Conservation (phyloP, 2,329 filamentous ascomycete genomes). For the Sarocladium oryzae region DNA sequence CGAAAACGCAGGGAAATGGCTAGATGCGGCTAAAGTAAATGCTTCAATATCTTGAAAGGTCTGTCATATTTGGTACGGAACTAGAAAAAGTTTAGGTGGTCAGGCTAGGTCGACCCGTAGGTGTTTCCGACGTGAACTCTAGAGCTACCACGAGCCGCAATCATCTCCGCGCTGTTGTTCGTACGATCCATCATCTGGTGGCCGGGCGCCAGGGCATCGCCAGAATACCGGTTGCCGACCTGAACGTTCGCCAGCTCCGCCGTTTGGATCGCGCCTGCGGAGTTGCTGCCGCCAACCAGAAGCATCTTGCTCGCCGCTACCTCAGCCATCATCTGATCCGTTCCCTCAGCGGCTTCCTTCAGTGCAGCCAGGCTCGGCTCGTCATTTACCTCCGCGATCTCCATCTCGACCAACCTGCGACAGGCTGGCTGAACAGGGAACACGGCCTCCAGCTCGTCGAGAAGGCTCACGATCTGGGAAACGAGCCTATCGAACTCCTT, state of each 20-base stretch:
- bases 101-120: not conserved
- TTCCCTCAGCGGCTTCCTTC: constrained; percentile 9
- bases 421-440: constrained; percentile 11
- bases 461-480: constrained; percentile 14
- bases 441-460: constrained; percentile 21
- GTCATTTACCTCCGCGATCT: constrained; percentile 19
- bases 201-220: not conserved
- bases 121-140: not conserved
- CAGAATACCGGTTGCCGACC: not conserved
- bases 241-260: not conserved
- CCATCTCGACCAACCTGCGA: constrained; percentile 14
- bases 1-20: no score
- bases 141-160: not conserved
- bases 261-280: not conserved
- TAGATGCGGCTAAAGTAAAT: no score
- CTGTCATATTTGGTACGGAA: no score
- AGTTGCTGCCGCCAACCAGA: not conserved
- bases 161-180: not conserved
- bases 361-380: constrained; percentile 17
- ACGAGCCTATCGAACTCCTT: constrained; percentile 18
- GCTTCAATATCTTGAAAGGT: no score
- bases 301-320: constrained; percentile 10
- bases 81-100: no score
- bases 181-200: not conserved
- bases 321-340: constrained; percentile 9